phyloP scores from a whole-genome alignment of 2,329 filamentous ascomycete species.

The Pleoardoris graminearum region DNA sequence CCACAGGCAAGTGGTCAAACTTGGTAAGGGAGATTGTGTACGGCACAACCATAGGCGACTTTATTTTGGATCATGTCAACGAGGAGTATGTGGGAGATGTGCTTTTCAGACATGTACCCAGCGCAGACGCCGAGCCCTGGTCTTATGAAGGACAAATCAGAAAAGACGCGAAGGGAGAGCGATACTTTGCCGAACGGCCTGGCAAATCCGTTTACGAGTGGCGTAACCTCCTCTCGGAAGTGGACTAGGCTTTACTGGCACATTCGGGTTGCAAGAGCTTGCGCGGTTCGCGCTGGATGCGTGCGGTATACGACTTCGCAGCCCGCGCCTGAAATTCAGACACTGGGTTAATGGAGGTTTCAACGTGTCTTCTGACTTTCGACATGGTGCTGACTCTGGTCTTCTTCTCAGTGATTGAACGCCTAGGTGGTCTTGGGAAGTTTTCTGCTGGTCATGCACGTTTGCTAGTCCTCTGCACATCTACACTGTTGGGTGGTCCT shows the following conservation, averaged over 20 bases:
- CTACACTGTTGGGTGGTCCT: too few species aligned
- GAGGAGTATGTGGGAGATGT: slow-evolving; percentile 16
- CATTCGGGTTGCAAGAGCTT: too few species aligned
- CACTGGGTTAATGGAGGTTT: too few species aligned
- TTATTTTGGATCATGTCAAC: slow-evolving; percentile 25
- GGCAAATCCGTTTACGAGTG: slow-evolving; percentile 12
- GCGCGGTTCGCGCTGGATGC: background rate
- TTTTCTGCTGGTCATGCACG: too few species aligned
- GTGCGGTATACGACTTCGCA: too few species aligned
- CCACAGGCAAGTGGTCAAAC: slow-evolving; percentile 27
- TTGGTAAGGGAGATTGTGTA: slow-evolving; percentile 32
- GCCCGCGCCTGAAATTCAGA: too few species aligned
- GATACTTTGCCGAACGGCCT: slow-evolving; percentile 12
- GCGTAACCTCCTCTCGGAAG: background rate
- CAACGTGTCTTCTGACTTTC: too few species aligned
- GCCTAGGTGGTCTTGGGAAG: too few species aligned
- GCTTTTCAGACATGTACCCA: slow-evolving; percentile 5
- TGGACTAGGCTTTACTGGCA: background rate
- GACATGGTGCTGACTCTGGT: too few species aligned
- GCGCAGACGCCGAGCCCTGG: slow-evolving; percentile 10
- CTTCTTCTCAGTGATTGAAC: too few species aligned
- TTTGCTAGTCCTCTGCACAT: too few species aligned
- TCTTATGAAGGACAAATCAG: slow-evolving; percentile 17
- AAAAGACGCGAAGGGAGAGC: slow-evolving; percentile 8
- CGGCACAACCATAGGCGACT: slow-evolving; percentile 19